These are phyloP conservation scores for Gossypium turneri DNA, from an alignment of 345 rosid genomes.

Conservation along the genomic window DNA sequence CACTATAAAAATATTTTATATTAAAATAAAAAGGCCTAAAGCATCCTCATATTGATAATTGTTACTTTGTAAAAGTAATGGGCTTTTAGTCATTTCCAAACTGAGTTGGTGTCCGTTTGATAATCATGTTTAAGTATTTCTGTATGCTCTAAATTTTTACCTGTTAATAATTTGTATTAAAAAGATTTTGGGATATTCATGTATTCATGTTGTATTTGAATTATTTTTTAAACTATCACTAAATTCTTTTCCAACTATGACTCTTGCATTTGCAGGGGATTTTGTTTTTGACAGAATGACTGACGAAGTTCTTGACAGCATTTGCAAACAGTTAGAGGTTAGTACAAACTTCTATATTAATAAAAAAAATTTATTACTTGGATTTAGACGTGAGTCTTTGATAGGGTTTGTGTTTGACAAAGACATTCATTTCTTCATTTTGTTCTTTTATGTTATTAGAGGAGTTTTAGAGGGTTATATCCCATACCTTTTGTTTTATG, in stretches of 20 bases:
- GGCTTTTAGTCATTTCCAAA: too few relatives aligned
- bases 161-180: neutral
- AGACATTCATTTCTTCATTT: too few relatives aligned
- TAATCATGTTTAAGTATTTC: too few relatives aligned
- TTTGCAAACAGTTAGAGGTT: conserved; percentile 64
- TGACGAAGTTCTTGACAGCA: conserved; percentile 68
- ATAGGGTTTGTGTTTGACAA: neutral
- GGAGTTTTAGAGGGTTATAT: too few relatives aligned
- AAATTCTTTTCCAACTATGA: conserved; percentile 7
- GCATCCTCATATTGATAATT: too few relatives aligned
- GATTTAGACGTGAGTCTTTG: neutral
- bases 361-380: neutral
- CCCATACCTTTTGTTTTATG: too few relatives aligned
- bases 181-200: neutral
- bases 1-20: too few relatives aligned
- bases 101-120: too few relatives aligned
- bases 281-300: conserved; percentile 88
- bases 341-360: conserved; percentile 20
- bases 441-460: too few relatives aligned
- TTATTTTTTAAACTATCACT: neutral
- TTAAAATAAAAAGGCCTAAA: too few relatives aligned
- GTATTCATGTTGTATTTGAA: neutral
- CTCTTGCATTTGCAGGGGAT: conserved; percentile 55
- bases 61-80: too few relatives aligned
- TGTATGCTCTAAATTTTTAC: too few relatives aligned